Conservation (phyloP, 345 rosid species). For the Murraya koenigii region DNA sequence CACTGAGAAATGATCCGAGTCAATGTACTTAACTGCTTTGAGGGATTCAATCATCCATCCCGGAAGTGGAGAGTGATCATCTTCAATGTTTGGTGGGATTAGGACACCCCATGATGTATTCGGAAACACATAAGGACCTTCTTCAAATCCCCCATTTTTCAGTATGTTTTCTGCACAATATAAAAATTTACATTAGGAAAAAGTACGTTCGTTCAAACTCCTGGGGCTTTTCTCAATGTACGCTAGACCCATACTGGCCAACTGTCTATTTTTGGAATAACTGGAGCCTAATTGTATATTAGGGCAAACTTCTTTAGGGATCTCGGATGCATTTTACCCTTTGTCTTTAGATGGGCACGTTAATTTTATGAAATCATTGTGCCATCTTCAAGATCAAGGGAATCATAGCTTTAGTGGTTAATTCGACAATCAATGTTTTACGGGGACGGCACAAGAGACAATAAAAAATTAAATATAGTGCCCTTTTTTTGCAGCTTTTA, state of each 20-base stretch:
- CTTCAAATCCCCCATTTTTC: constrained; percentile 76
- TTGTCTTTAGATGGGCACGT: not conserved
- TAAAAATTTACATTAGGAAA: not conserved
- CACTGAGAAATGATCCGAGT: constrained; percentile 55
- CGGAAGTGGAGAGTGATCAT: constrained; percentile 71
- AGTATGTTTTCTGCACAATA: constrained; percentile 51
- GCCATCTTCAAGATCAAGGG: not conserved
- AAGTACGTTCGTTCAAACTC: not conserved
- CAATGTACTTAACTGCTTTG: constrained; percentile 86
- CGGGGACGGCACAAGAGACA: not conserved
- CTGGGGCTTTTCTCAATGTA: not conserved
- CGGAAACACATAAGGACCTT: constrained; percentile 73
- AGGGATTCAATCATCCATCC: constrained; percentile 86
- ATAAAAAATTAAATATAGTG: not conserved
- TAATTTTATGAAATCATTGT: not conserved
- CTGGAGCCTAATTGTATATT: not conserved
- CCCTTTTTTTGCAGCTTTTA: not conserved
- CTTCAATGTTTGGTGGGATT: constrained; percentile 77
- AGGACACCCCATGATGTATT: constrained; percentile 74
- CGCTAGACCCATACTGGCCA: not conserved
- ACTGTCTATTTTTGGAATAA: not conserved
- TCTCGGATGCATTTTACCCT: not conserved
- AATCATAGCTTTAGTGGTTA: not conserved
- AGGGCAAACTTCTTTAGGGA: not conserved
- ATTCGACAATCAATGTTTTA: constrained; percentile 7